These are phyloP conservation scores for Nakazawaea anatomiae DNA, from an alignment of 805 yeast genomes.

Conservation along the genomic window DNA sequence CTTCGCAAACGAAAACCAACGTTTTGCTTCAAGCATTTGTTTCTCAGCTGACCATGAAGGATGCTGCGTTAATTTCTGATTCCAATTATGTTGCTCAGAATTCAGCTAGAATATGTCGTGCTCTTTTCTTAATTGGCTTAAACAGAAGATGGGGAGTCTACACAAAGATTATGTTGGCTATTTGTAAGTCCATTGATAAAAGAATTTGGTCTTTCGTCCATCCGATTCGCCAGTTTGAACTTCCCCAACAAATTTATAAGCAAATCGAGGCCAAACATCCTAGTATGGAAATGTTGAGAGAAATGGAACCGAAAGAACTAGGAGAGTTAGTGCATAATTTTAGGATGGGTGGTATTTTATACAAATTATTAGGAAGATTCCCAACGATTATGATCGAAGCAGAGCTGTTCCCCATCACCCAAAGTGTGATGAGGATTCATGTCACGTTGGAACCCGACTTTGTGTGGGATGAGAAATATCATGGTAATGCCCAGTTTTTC, in stretches of 20 bases:
- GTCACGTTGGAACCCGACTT: slow-evolving; percentile 69
- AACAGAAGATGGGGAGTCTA: slow-evolving; percentile 89
- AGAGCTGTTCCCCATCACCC: slow-evolving; percentile 84
- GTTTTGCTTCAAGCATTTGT: slow-evolving; percentile 83
- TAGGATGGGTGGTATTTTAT: slow-evolving; percentile 62
- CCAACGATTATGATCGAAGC: slow-evolving; percentile 74
- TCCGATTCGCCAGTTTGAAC: slow-evolving; percentile 82
- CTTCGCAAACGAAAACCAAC: slow-evolving; percentile 83
- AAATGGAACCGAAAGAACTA: slow-evolving; percentile 66
- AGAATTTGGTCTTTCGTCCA: slow-evolving; percentile 88
- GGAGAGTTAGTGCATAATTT: slow-evolving; percentile 88
- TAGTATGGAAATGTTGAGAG: slow-evolving; percentile 65
- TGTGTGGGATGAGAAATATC: slow-evolving; percentile 75
- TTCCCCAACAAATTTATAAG: slow-evolving; percentile 61
- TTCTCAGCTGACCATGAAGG: slow-evolving; percentile 65
- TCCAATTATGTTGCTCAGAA: slow-evolving; percentile 93
- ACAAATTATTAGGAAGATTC: slow-evolving; percentile 57
- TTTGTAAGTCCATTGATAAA: slow-evolving; percentile 83
- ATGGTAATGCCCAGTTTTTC: slow-evolving; percentile 80
- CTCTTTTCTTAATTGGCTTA: slow-evolving; percentile 79
- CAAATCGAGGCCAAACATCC: slow-evolving; percentile 61
- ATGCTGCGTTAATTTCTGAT: slow-evolving; percentile 81
- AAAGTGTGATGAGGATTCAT: slow-evolving; percentile 78
- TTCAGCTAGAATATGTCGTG: slow-evolving; percentile 87
- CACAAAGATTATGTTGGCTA: slow-evolving; percentile 63